Conservation (phyloP, 495 filamentous ascomycete genomes). For the Podospora sp. region DNA sequence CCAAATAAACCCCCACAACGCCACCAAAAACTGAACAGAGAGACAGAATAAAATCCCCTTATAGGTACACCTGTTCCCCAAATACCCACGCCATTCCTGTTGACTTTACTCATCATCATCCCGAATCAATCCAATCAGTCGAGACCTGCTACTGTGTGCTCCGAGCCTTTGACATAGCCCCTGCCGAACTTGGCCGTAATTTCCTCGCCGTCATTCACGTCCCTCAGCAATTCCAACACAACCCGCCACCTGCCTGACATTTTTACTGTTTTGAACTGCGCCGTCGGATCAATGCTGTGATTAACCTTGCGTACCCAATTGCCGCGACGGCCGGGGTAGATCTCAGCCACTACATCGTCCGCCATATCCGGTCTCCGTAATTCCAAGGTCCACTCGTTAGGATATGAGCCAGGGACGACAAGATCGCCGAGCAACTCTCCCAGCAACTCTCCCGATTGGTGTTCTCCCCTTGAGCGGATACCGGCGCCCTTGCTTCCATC, state of each 20-base stretch:
- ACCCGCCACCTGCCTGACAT: constrained; percentile 32
- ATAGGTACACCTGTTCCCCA: not conserved
- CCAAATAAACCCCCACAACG: not conserved
- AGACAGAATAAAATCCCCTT: not conserved
- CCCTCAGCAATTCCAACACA: constrained; percentile 28
- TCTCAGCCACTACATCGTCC: constrained; percentile 31
- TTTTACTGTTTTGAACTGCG: constrained; percentile 28
- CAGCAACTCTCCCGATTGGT: constrained; percentile 22
- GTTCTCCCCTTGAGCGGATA: constrained; percentile 25
- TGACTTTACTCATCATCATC: not conserved
- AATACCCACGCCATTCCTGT: not conserved
- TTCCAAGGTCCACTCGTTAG: constrained; percentile 29
- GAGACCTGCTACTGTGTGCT: not conserved
- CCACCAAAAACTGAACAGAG: not conserved
- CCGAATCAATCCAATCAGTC: not conserved
- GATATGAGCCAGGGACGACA: constrained; percentile 23
- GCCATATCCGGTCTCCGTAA: constrained; percentile 32
- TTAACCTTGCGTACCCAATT: constrained; percentile 40
- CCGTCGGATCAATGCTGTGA: constrained; percentile 27
- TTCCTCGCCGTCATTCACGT: constrained; percentile 33
- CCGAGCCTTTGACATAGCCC: constrained; percentile 20
- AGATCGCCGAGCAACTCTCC: constrained; percentile 38
- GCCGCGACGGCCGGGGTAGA: constrained; percentile 29
- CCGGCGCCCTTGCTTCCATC: constrained; percentile 26
- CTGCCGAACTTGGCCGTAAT: constrained; percentile 33